Conservation (phyloP, 306 rosid species). For the Delonix regia region DNA sequence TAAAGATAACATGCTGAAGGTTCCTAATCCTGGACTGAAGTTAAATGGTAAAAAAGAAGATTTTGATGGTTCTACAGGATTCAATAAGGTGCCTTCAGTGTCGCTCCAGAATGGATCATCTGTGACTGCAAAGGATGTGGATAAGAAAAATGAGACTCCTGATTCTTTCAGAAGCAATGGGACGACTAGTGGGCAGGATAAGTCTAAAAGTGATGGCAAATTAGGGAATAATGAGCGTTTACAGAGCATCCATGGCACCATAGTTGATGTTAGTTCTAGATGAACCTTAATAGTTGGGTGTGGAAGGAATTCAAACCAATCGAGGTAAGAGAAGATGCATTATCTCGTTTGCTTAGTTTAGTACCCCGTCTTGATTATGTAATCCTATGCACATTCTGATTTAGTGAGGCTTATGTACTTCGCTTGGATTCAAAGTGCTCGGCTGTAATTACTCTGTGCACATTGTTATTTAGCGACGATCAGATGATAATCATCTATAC, state of each 20-base stretch:
- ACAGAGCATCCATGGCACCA: constrained; percentile 28
- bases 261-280: constrained; percentile 34
- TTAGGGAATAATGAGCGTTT: constrained; percentile 34
- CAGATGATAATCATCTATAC: constrained; percentile 22
- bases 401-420: constrained; percentile 15
- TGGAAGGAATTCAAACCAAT: constrained; percentile 19
- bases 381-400: constrained; percentile 4
- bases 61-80: neutral
- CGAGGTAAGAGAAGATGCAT: constrained; percentile 36
- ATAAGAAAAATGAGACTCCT: constrained; percentile 28
- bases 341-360: neutral
- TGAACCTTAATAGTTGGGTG: constrained; percentile 17
- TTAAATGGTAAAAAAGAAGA: constrained; percentile 12
- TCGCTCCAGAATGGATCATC: constrained; percentile 15
- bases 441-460: constrained; percentile 32
- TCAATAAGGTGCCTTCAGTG: neutral
- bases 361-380: neutral
- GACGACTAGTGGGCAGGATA: constrained; percentile 30
- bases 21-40: neutral
- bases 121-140: constrained; percentile 8
- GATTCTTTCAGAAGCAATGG: constrained; percentile 31
- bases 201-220: constrained; percentile 28
- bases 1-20: constrained; percentile 11
- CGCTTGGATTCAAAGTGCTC: neutral
- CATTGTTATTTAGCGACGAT: constrained; percentile 6